Conservation (phyloP, 1,139 yeast species). For the Geotrichum cucujoidarum region DNA sequence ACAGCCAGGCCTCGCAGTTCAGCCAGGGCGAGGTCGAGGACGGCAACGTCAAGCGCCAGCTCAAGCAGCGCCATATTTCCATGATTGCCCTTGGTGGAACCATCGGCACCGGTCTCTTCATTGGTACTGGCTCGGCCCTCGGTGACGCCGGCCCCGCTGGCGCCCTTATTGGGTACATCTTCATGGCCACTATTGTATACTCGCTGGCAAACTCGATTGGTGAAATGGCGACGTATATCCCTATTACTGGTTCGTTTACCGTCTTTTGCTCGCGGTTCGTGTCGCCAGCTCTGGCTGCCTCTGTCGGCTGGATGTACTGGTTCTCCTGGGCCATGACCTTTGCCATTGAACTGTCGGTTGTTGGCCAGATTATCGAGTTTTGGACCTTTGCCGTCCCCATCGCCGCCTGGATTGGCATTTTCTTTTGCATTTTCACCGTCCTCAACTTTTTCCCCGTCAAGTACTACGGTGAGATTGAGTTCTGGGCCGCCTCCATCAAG, state of each 20-base stretch:
- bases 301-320: conserved; percentile 60
- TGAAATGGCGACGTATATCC: conserved; percentile 59
- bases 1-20: background rate
- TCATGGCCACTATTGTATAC: conserved; percentile 51
- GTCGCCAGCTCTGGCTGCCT: conserved; percentile 58
- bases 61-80: conserved; percentile 45
- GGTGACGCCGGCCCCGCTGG: conserved; percentile 64
- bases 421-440: conserved; percentile 29
- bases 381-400: conserved; percentile 51
- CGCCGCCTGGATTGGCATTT: conserved; percentile 40
- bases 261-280: conserved; percentile 57
- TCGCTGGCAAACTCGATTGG: conserved; percentile 56
- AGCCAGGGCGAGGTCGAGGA: background rate
- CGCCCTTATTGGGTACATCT: conserved; percentile 50
- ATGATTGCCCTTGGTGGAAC: conserved; percentile 51
- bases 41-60: conserved; percentile 34
- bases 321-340: conserved; percentile 59
- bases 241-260: conserved; percentile 59
- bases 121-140: conserved; percentile 65
- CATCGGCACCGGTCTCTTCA: conserved; percentile 49
- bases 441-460: conserved; percentile 38
- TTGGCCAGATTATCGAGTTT: conserved; percentile 53
- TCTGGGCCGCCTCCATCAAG: conserved; percentile 42
- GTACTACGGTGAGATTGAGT: conserved; percentile 38
- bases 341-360: conserved; percentile 57